phyloP scores from a whole-genome alignment of 495 filamentous ascomycete species.

The Mytilinidion resinicola region DNA sequence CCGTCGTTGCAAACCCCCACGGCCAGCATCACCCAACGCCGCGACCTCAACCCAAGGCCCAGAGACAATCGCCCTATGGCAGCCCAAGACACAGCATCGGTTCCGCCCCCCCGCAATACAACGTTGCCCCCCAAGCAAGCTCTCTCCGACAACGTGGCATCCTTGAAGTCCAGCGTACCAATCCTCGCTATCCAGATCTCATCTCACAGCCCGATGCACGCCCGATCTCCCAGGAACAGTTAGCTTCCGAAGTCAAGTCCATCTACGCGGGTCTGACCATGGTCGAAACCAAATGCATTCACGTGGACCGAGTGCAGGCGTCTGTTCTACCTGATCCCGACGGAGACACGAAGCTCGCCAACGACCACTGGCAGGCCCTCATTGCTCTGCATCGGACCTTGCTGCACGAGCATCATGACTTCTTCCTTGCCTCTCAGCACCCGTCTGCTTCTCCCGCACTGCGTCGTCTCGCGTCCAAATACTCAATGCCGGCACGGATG shows the following conservation, averaged over 20 bases:
- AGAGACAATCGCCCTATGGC: slow-evolving; percentile 7
- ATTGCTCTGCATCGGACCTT: slow-evolving; percentile 63
- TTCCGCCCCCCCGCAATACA: not conserved
- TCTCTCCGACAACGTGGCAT: slow-evolving; percentile 15
- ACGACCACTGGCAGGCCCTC: slow-evolving; percentile 65
- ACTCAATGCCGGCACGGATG: slow-evolving; percentile 76
- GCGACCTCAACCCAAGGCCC: not conserved
- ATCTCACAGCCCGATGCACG: slow-evolving; percentile 26
- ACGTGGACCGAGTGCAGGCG: slow-evolving; percentile 53
- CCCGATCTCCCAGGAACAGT: slow-evolving; percentile 27
- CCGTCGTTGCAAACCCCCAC: slow-evolving; percentile 18
- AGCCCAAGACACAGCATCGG: not conserved
- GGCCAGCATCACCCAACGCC: slow-evolving; percentile 13
- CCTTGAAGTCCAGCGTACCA: slow-evolving; percentile 18
- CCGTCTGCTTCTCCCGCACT: slow-evolving; percentile 57
- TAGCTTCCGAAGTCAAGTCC: slow-evolving; percentile 43
- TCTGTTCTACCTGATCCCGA: slow-evolving; percentile 12
- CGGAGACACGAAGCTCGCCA: slow-evolving; percentile 41
- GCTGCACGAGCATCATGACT: slow-evolving; percentile 42
- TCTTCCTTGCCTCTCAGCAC: slow-evolving; percentile 66
- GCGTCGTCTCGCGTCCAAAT: slow-evolving; percentile 55
- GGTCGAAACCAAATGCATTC: slow-evolving; percentile 74
- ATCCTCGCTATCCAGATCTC: slow-evolving; percentile 21
- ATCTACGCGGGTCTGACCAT: slow-evolving; percentile 74
- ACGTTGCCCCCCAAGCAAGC: not conserved